These are phyloP conservation scores for Phascolomyces articulosus DNA, from an alignment of 371 early-diverging fungal species.

Conservation along the genomic window DNA sequence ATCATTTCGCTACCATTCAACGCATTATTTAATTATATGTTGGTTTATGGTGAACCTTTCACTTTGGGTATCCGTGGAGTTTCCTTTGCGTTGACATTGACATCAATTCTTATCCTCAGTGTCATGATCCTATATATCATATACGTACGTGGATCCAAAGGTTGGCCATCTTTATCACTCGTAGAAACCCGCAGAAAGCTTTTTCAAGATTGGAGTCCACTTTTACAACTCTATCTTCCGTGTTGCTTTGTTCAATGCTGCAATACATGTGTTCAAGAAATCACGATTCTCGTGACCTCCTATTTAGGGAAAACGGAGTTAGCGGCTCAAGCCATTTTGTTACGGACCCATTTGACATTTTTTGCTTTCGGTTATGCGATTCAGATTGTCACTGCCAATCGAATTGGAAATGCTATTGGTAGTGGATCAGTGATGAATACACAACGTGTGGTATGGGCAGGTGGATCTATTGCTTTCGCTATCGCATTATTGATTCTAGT, in stretches of 20 bases:
- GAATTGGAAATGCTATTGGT: not conserved
- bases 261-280: conserved; percentile 1
- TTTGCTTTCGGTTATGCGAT: not conserved
- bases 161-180: too few species aligned
- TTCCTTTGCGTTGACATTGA: not conserved
- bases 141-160: not conserved
- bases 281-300: not conserved
- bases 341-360: not conserved
- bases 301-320: not conserved
- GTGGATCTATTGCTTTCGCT: not conserved
- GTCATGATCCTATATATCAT: not conserved
- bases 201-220: not conserved
- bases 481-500: not conserved
- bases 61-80: not conserved
- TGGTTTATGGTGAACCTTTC: not conserved
- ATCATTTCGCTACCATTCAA: not conserved
- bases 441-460: not conserved
- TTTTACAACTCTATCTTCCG: not conserved
- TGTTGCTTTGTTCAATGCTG: not conserved
- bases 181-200: too few species aligned
- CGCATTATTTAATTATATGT: not conserved
- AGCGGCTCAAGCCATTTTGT: not conserved
- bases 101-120: not conserved
- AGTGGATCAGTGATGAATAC: not conserved
- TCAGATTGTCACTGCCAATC: not conserved